These are phyloP conservation scores for Mycosarcoma mackinlayi DNA, from an alignment of 1,284 basidiomycete genomes.

Conservation along the genomic window DNA sequence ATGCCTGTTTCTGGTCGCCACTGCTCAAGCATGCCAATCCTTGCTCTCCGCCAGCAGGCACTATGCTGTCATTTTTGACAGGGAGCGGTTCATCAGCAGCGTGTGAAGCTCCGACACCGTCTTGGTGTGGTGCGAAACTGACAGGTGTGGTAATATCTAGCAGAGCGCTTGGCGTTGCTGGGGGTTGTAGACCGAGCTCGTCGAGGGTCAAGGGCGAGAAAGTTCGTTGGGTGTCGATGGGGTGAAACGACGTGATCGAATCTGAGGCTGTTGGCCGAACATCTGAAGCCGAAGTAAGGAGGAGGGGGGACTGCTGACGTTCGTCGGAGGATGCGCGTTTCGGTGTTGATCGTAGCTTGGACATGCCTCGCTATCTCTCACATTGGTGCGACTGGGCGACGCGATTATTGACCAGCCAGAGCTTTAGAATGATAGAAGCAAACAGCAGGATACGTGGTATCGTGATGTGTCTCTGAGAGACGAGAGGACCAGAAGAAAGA, in stretches of 20 bases:
- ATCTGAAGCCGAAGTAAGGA: background rate
- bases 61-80: too few species aligned
- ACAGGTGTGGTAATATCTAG: constrained; percentile 24
- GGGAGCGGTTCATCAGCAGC: too few species aligned
- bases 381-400: too few species aligned
- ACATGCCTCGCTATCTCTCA: too few species aligned
- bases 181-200: constrained; percentile 29
- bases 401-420: background rate
- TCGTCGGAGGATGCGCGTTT: background rate
- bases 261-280: background rate
- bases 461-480: too few species aligned
- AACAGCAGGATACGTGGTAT: too few species aligned
- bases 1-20: too few species aligned
- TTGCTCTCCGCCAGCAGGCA: too few species aligned
- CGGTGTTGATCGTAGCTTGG: background rate
- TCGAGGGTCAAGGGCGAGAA: constrained; percentile 33
- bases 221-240: background rate
- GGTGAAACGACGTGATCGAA: background rate
- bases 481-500: too few species aligned
- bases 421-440: background rate
- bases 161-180: constrained; percentile 25
- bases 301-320: constrained; percentile 3
- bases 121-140: background rate
- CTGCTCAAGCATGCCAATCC: too few species aligned
- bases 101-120: background rate